Percentiles rank a stretch among this genome's conserved stretches.
Evolutionary conservation across 225 moss, liverwort and hornwort genomes (phyloP).

Genomic region (Ulota crispa): DNA sequence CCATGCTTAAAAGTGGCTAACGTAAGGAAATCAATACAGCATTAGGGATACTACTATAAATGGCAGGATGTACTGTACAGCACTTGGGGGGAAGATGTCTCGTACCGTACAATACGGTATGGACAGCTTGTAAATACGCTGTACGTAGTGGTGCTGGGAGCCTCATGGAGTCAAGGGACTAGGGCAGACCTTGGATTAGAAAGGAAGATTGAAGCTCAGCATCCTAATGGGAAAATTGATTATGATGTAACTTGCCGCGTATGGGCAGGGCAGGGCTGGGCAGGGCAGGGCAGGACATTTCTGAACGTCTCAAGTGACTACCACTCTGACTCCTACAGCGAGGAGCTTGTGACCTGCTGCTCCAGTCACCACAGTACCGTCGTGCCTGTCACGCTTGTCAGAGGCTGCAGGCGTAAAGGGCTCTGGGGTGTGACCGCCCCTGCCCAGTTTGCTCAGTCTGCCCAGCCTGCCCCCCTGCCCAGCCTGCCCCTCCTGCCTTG

Average conservation of each 20-base stretch:
- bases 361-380: slow-evolving; percentile 26
- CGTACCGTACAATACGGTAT: neutral
- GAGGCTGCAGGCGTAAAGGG: neutral
- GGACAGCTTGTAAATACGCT: neutral
- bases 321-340: neutral
- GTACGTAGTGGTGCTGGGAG: neutral
- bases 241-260: neutral
- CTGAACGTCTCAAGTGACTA: neutral
- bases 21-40: neutral
- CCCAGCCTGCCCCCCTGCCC: slow-evolving; percentile 7
- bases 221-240: neutral
- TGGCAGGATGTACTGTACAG: neutral
- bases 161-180: too few relatives aligned
- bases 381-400: slow-evolving; percentile 23
- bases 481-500: slow-evolving; percentile 10
- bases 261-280: too few relatives aligned
- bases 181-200: neutral
- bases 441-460: neutral
- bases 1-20: neutral
- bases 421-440: neutral
- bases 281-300: too few relatives aligned
- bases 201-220: neutral
- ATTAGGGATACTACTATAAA: neutral
- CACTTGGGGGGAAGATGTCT: too few relatives aligned
- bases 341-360: slow-evolving; percentile 40